Conservation (phyloP, 2,329 filamentous ascomycete species). For the Simplicillium sp. region DNA sequence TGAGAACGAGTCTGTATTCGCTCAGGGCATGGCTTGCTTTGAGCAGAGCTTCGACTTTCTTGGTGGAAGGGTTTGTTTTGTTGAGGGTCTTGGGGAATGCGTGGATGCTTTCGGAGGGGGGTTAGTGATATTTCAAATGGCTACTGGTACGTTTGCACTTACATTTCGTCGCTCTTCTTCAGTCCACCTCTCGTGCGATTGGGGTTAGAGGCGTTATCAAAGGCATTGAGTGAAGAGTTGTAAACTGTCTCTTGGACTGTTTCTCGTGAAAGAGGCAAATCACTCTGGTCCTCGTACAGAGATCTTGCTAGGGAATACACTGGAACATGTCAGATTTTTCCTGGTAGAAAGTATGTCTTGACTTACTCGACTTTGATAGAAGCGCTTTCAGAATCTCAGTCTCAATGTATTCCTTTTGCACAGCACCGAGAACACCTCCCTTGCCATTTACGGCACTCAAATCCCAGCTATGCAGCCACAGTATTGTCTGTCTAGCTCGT, state of each 20-base stretch:
- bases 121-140: slow-evolving; percentile 10
- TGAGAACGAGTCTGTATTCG: slow-evolving; percentile 67
- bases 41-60: slow-evolving; percentile 54
- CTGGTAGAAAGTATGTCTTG: background rate
- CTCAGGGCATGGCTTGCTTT: slow-evolving; percentile 66
- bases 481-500: slow-evolving; percentile 49
- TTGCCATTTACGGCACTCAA: slow-evolving; percentile 29
- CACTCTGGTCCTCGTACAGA: slow-evolving; percentile 45
- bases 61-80: slow-evolving; percentile 38
- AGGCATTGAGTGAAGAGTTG: slow-evolving; percentile 56
- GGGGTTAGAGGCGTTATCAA: slow-evolving; percentile 75
- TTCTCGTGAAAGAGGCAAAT: slow-evolving; percentile 37
- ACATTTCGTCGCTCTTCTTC: slow-evolving; percentile 71
- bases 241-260: slow-evolving; percentile 52
- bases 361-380: slow-evolving; percentile 50
- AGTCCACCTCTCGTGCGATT: slow-evolving; percentile 68
- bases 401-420: slow-evolving; percentile 55
- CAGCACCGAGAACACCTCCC: slow-evolving; percentile 53
- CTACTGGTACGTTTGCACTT: slow-evolving; percentile 17
- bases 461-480: slow-evolving; percentile 71
- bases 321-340: slow-evolving; percentile 16
- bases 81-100: slow-evolving; percentile 52
- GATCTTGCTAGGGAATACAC: slow-evolving; percentile 54
- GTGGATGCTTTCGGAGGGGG: slow-evolving; percentile 40
- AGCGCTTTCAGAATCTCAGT: slow-evolving; percentile 61